phyloP scores from a whole-genome alignment of 2,329 filamentous ascomycete genomes.

The Diaporthe sp. region DNA sequence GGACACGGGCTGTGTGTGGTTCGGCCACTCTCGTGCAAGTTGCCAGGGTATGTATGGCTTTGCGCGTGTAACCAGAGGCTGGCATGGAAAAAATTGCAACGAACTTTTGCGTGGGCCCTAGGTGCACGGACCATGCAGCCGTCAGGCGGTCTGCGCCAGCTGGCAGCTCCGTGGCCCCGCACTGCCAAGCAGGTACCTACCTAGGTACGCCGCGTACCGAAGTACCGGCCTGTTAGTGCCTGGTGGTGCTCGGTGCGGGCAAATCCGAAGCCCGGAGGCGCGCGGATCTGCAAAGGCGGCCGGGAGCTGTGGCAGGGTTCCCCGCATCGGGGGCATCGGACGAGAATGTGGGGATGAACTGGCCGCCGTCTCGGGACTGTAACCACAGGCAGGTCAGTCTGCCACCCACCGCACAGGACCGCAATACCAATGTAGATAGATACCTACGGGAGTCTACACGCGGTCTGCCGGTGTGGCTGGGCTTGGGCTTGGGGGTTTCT shows the following conservation, averaged over 20 bases:
- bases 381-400: background rate
- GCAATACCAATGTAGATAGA: too few species aligned
- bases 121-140: background rate
- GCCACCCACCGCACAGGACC: too few species aligned
- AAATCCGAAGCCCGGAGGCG: too few species aligned
- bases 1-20: background rate
- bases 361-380: background rate
- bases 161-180: background rate
- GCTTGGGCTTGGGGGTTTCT: too few species aligned
- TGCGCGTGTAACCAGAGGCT: background rate
- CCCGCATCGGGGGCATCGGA: constrained; percentile 12
- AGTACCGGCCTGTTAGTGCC: too few species aligned
- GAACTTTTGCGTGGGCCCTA: constrained; percentile 32
- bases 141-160: background rate
- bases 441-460: background rate
- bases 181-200: background rate
- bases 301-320: constrained; percentile 11
- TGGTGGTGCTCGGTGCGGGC: too few species aligned
- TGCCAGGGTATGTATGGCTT: constrained; percentile 5
- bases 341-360: constrained; percentile 24
- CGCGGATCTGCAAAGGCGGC: background rate
- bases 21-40: background rate
- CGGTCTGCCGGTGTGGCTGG: background rate
- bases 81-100: constrained; percentile 15
- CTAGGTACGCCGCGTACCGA: too few species aligned